A percentile compares a stretch with the other conserved stretches of the same genome.
phyloP scores from a whole-genome alignment of 2,329 filamentous ascomycete genomes.

The Botrytis aclada region DNA sequence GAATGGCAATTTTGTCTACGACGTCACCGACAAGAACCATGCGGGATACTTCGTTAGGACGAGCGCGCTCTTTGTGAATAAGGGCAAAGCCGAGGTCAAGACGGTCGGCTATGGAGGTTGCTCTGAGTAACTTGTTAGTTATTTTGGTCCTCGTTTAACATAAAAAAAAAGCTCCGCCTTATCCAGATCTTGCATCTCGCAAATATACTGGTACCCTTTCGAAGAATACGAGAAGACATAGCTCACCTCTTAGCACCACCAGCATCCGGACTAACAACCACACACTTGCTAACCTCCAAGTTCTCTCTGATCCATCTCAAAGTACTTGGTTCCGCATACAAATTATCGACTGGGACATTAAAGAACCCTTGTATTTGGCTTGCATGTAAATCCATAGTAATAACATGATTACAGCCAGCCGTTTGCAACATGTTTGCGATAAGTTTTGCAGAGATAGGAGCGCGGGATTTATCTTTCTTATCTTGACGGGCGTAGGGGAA shows the following conservation, averaged over 20 bases:
- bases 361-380: conserved; percentile 96
- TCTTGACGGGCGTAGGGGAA: conserved; percentile 96
- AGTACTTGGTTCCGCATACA: conserved; percentile 92
- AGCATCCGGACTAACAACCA: conserved; percentile 93
- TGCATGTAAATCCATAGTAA: conserved; percentile 94
- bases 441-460: conserved; percentile 93
- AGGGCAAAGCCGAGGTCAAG: conserved; percentile 88
- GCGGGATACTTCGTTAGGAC: conserved; percentile 85
- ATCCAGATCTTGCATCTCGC: neutral
- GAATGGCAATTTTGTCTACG: conserved; percentile 83
- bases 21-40: conserved; percentile 98
- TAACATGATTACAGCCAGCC: conserved; percentile 87
- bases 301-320: conserved; percentile 90
- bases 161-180: too few species aligned
- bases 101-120: conserved; percentile 88
- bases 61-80: conserved; percentile 93
- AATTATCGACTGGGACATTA: conserved; percentile 71
- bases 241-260: conserved; percentile 82
- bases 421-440: conserved; percentile 98
- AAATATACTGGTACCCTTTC: neutral
- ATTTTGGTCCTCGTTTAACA: neutral
- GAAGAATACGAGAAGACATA: neutral
- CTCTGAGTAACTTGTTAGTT: conserved; percentile 45
- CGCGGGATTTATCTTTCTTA: conserved; percentile 94
- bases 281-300: conserved; percentile 74